phyloP scores from a whole-genome alignment of 2,329 filamentous ascomycete species.

The Tolypocladium amazonense region DNA sequence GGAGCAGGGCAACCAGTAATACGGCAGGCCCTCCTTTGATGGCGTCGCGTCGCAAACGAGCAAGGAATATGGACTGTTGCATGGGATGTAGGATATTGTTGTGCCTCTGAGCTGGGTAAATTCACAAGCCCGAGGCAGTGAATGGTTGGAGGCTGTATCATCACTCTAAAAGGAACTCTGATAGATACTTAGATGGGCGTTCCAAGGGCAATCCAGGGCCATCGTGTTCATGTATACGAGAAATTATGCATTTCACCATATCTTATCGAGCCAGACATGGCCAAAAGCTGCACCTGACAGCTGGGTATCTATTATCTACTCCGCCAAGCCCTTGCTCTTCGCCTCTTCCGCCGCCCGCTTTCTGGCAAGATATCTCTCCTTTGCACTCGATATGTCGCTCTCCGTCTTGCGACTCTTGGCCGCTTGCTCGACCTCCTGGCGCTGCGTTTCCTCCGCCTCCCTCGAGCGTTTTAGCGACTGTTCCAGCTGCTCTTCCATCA shows the following conservation, averaged over 20 bases:
- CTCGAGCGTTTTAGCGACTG: slow-evolving; percentile 60
- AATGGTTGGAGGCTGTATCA: neutral
- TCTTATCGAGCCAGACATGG: neutral
- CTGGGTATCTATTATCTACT: slow-evolving; percentile 19
- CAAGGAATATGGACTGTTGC: neutral
- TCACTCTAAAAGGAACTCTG: neutral
- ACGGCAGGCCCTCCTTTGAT: neutral
- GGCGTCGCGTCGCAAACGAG: neutral
- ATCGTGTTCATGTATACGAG: neutral
- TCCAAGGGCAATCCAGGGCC: neutral
- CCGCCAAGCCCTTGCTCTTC: slow-evolving; percentile 36
- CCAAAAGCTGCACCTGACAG: slow-evolving; percentile 3
- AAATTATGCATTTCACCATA: neutral
- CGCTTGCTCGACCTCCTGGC: slow-evolving; percentile 49
- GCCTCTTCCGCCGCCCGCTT: slow-evolving; percentile 65
- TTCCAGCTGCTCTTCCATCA: slow-evolving; percentile 71
- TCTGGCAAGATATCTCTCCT: slow-evolving; percentile 68
- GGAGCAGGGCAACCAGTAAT: slow-evolving; percentile 30
- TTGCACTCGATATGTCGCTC: slow-evolving; percentile 64
- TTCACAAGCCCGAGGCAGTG: neutral
- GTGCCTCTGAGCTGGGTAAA: neutral
- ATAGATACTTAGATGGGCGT: neutral
- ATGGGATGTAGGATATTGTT: neutral
- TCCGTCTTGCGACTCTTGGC: slow-evolving; percentile 72
- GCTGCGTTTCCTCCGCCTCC: slow-evolving; percentile 57